Base-by-base conservation (phyloP, 805 yeast genomes). In the Saccharomycodes ludwigii region DNA sequence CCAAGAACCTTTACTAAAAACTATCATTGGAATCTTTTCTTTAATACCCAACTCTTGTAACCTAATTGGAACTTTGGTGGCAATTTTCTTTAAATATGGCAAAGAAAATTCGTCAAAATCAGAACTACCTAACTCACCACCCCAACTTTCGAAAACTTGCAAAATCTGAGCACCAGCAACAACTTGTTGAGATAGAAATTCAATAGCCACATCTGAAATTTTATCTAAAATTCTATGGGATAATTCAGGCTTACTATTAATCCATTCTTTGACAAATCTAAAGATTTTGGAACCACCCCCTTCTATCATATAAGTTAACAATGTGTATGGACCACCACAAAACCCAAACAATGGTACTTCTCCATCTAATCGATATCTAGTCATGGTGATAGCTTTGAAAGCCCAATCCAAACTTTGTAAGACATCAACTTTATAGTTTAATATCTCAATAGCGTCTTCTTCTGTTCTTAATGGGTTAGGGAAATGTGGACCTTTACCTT, bases 251-350 rank as follows among this genome's bases (percentile, higher is more conserved):
- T 75, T 73, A 48, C 70, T 73, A 63, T 77, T 91, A 37, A 91
- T 66, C 95, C 97, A 86, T 52, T 83, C 79, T 56, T 86, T 84
- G 32, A 84, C 95, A 49, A 68, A 85, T 52, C 95, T 69, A 63
- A 82, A 91, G 66, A 88, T 66, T 51, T 81, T 81, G 5, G 95
- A 76, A 12, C 96, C 95, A 43, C 94, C 95, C 32, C 98, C 98
- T 59, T 91, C 98, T 38, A 85, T 75, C 95, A 91, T 91, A 61
- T 91, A 91, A 22, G 86, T 95, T 62, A 91, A 66, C 38, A 91
- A 61, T 9, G 98, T 91, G 95, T 96, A 91, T 35, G 98, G 98
- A 6, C 94, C 95, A 33, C 98, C 98, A 43, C 85, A 81, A 59
- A 91, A 91, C 3, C 98, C 98, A 31, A 91, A 66, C 39, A 91